Evolutionary conservation across 257 asterid species (phyloP).

Genomic region (Lycium barbarum): DNA sequence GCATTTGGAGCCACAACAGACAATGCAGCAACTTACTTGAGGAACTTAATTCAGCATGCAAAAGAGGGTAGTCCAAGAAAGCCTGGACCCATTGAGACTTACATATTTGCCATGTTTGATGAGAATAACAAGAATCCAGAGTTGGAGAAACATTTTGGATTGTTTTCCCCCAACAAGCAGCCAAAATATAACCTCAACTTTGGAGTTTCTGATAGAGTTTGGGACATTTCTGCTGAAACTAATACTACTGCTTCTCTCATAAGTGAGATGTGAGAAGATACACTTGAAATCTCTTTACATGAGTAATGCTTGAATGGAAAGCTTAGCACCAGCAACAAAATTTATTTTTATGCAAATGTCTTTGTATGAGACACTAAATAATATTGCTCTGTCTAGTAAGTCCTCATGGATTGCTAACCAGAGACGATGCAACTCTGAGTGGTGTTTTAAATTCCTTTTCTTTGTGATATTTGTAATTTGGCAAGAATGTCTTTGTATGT

Average conservation of each 20-base stretch:
- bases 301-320: neutral
- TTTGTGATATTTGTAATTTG: neutral
- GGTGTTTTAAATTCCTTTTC: neutral
- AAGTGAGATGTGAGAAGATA: no score
- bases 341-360: neutral
- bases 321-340: neutral
- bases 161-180: neutral
- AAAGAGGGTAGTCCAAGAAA: no score
- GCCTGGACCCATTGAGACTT: no score
- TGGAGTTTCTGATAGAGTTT: neutral
- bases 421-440: neutral
- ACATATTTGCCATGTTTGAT: neutral
- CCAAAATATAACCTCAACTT: neutral
- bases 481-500: neutral
- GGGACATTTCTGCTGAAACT: neutral
- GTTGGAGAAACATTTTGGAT: neutral
- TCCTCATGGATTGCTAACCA: neutral
- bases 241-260: neutral
- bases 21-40: no score
- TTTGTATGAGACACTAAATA: neutral
- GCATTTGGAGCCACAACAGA: no score
- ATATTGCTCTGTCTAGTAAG: neutral
- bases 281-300: neutral
- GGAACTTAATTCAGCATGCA: no score
- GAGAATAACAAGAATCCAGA: neutral